A percentile compares a stretch with the other conserved stretches of the same genome.
Conservation (phyloP, 257 asterid genomes). For the Ligustrum vulgare region DNA sequence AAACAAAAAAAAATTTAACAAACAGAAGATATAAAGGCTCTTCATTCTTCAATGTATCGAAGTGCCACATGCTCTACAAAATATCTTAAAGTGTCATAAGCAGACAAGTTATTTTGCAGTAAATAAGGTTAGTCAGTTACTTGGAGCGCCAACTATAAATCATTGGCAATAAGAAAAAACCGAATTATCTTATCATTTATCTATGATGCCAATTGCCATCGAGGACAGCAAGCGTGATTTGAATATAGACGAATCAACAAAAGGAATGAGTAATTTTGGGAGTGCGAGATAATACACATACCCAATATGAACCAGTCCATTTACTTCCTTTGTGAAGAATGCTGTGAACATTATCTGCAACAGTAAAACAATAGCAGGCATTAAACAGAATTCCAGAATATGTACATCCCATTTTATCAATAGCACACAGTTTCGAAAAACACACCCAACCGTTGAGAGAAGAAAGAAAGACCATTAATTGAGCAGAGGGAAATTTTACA, state of each 20-base stretch:
- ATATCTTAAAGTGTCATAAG: not conserved
- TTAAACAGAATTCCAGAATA: not conserved
- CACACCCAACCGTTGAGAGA: not conserved
- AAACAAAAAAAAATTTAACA: no score
- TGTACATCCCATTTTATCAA: not conserved
- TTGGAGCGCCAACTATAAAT: not conserved
- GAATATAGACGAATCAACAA: not conserved
- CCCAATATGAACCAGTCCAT: conserved; percentile 84
- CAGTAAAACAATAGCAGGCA: not conserved
- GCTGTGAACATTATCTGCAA: conserved; percentile 75
- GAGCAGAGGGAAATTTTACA: not conserved
- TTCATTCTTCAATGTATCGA: not conserved
- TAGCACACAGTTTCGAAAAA: not conserved
- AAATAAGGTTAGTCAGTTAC: not conserved
- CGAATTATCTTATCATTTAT: not conserved
- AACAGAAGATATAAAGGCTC: not conserved
- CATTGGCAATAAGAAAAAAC: not conserved
- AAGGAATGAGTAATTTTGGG: not conserved
- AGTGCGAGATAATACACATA: conserved; percentile 20
- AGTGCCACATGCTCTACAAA: not conserved
- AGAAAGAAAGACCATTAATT: not conserved
- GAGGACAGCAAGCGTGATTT: not conserved
- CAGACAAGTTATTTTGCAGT: not conserved
- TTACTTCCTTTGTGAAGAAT: conserved; percentile 52
- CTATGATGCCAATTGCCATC: not conserved